Base-by-base conservation (phyloP, 1,284 basidiomycete species). In the Puccinia novopanici region DNA sequence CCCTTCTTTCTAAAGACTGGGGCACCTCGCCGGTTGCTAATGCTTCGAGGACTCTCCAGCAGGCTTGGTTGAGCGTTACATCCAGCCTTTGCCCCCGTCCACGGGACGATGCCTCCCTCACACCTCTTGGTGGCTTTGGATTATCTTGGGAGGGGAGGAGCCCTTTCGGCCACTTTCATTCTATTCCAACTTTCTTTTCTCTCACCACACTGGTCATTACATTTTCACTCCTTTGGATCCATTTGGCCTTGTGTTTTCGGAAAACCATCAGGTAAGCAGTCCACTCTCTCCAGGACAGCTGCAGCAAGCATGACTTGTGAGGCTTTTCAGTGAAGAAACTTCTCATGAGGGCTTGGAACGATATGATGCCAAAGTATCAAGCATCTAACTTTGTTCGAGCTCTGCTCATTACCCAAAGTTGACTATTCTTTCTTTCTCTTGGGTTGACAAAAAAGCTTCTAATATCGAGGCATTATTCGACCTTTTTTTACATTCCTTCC, bases 21-120 rank as follows among this genome's bases (percentile, higher is more conserved):
- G 34, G 15, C 24, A 63, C n/a, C n/a, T 40, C 59, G 59, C n/a
- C 59, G 59, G 59, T 63, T 63, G 59, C 34, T 63, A 63, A 63
- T 63, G 59, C 15, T 19, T 40, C 59, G 34, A 9, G 37, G 17
- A 40, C 30, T 34, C 59, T 34, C 9, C 3, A 10, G 50, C 30
- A 37, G 34, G 34, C 34, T 34, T 34, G 59, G 59, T 63, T 63
- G 34, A 63, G 59, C 59, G 59, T 63, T 34, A 63, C 34, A 63
- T 17, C 59, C 59, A 63, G 34, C 15, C 15, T 63, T 40, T 63
- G 22, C 59, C 34, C 59, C 59, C 15, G 15, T 45, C 45, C 8
- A 45, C n/a, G 57, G 27, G 24, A 59, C 34, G 27, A 59, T 12
- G 4, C 17, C 27, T 34, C 13, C 24, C 17, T 59, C 57, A 10